A percentile compares a stretch with the other conserved stretches of the same genome.
These are phyloP conservation scores for Leptodontidium sp. DNA, from an alignment of 2,329 filamentous ascomycete genomes.

Conservation along the genomic window DNA sequence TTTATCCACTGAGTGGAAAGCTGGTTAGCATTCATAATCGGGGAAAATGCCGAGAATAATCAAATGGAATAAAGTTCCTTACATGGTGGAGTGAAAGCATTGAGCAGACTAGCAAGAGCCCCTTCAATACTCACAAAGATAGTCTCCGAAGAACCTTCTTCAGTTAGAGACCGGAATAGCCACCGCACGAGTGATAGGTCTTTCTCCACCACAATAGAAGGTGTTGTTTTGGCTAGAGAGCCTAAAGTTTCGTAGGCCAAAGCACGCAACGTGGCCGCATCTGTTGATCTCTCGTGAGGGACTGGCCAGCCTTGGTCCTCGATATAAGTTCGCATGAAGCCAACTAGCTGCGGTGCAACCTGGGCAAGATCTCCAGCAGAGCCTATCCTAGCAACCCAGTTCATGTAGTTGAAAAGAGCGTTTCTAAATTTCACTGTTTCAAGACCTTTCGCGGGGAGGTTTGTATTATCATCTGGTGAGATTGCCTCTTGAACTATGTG, in stretches of 20 bases:
- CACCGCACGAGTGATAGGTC: slow-evolving; percentile 69
- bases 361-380: slow-evolving; percentile 64
- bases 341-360: slow-evolving; percentile 74
- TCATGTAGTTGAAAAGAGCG: slow-evolving; percentile 85
- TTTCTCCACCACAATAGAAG: slow-evolving; percentile 60
- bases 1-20: slow-evolving; percentile 47
- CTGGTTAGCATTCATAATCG: neutral
- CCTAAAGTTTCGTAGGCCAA: slow-evolving; percentile 93
- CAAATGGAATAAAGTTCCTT: neutral
- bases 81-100: slow-evolving; percentile 54
- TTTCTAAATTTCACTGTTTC: slow-evolving; percentile 82
- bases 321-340: slow-evolving; percentile 76
- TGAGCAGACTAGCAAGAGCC: slow-evolving; percentile 80
- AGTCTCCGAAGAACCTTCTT: slow-evolving; percentile 76
- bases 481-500: slow-evolving; percentile 68
- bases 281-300: slow-evolving; percentile 63
- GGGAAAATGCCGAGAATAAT: neutral
- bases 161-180: slow-evolving; percentile 83
- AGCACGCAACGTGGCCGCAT: slow-evolving; percentile 73
- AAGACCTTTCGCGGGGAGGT: slow-evolving; percentile 45
- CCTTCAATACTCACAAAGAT: slow-evolving; percentile 90
- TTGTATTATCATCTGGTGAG: slow-evolving; percentile 52
- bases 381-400: slow-evolving; percentile 83
- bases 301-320: slow-evolving; percentile 84
- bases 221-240: slow-evolving; percentile 73